Evolutionary conservation across 2,329 filamentous ascomycete species (phyloP), one percentile per base, ranked within the genome.

Genomic region (Orbilia quercus): DNA sequence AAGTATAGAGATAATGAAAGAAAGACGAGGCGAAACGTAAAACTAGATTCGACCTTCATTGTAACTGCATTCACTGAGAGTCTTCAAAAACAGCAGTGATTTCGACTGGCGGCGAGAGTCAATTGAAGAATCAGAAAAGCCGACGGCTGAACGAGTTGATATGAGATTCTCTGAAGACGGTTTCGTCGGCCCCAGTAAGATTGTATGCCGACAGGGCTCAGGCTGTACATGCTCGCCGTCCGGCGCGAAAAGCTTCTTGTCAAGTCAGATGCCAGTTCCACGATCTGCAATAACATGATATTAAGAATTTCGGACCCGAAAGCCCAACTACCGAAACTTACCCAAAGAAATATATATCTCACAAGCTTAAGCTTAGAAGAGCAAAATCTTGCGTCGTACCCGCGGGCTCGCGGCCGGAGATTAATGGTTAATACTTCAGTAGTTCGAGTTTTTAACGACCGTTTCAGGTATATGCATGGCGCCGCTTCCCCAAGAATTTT

Each of bases 381-480:
- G 44, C n/a, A 23, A 23, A 2, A 5, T 12, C 22, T 14, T 47
- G 12, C 12, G 9, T 4, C 44, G n/a, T n/a, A n/a, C n/a, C n/a
- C n/a, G n/a, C 47, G 7, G 23, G 31, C 47, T 50, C 47, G 47
- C 23, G 12, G 47, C 47, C 9, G 23, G 47, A 31, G 31, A 50
- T 31, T 50, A 50, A 6, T 48, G 7, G 16, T 22, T 16, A 11
- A n/a, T n/a, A n/a, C n/a, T n/a, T n/a, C n/a, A n/a, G n/a, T n/a
- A n/a, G n/a, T n/a, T 31, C 28, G 28, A 31, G 28, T 22, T 47
- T 20, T 22, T 6, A 22, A 50, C 16, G 22, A 28, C 6, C n/a
- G 47, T 50, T 50, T 50, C 47, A 50, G 23, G 20, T 50, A 50
- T 3, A 42, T 42, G 38, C 20, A 50, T 50, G 47, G 47, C 47